phyloP scores from a whole-genome alignment of 768 basidiomycete genomes.

The Hysterangium stoloniferum region DNA sequence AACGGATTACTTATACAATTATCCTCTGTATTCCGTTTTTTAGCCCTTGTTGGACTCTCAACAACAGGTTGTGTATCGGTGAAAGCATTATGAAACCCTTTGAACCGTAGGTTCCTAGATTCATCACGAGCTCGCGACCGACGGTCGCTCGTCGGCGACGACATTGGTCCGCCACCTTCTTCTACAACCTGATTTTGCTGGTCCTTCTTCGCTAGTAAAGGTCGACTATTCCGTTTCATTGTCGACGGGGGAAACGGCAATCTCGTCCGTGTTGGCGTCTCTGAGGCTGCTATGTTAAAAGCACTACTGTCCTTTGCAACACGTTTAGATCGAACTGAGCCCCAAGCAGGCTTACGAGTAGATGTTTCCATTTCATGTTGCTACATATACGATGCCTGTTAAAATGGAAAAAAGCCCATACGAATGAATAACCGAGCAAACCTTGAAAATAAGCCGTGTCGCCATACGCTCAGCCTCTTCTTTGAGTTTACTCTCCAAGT shows the following conservation, averaged over 20 bases:
- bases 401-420: neutral
- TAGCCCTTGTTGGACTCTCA: neutral
- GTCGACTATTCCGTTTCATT: neutral
- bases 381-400: slow-evolving; percentile 26
- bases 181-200: slow-evolving; percentile 14
- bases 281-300: slow-evolving; percentile 26
- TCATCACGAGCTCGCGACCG: neutral
- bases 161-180: slow-evolving; percentile 13
- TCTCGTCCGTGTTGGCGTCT: slow-evolving; percentile 35
- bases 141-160: neutral
- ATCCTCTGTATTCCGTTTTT: neutral
- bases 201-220: slow-evolving; percentile 2
- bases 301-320: slow-evolving; percentile 27
- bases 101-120: neutral
- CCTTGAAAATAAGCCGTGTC: slow-evolving; percentile 65
- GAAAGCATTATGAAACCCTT: slow-evolving; percentile 51
- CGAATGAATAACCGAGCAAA: slow-evolving; percentile 23
- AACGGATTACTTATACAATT: neutral
- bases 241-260: slow-evolving; percentile 6
- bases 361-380: slow-evolving; percentile 62
- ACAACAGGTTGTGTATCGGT: slow-evolving; percentile 31
- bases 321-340: slow-evolving; percentile 37
- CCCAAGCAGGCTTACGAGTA: slow-evolving; percentile 37
- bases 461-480: slow-evolving; percentile 63
- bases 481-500: slow-evolving; percentile 54